Evolutionary conservation across 768 basidiomycete genomes (phyloP).

Genomic region (Podaxis sp.): DNA sequence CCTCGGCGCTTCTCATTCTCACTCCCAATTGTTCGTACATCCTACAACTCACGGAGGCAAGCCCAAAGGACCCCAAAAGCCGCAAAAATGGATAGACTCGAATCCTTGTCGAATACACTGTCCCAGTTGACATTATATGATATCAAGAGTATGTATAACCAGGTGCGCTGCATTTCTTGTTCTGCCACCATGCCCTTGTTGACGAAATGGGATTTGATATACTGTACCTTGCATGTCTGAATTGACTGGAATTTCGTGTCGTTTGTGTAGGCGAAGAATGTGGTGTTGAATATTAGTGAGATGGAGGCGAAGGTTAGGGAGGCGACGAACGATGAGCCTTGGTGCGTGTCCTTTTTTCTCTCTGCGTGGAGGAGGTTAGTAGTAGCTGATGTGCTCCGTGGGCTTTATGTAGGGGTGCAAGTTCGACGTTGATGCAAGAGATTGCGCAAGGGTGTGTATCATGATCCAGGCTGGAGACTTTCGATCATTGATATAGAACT

Average conservation of each 20-base stretch:
- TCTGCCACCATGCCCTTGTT: not conserved
- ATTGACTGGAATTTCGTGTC: not conserved
- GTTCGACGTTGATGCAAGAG: constrained; percentile 97
- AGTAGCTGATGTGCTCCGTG: not conserved
- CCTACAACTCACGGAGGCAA: no score
- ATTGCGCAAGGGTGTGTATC: constrained; percentile 85
- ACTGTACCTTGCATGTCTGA: not conserved
- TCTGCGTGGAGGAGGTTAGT: not conserved
- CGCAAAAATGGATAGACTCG: constrained; percentile 69
- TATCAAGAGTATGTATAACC: constrained; percentile 92
- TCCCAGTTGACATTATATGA: constrained; percentile 90
- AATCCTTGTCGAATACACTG: constrained; percentile 69
- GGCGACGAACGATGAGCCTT: constrained; percentile 97
- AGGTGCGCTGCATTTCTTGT: constrained; percentile 44
- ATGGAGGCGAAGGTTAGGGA: constrained; percentile 97
- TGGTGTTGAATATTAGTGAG: constrained; percentile 94
- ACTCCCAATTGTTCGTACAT: no score
- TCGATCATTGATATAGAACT: not conserved
- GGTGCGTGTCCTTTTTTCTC: constrained; percentile 53
- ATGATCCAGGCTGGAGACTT: not conserved
- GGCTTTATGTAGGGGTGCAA: constrained; percentile 75
- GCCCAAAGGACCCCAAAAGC: no score
- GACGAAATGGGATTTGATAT: not conserved
- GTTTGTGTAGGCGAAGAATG: constrained; percentile 78
- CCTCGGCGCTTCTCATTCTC: not conserved